Percentiles rank a stretch among this genome's conserved stretches.
phyloP scores from a whole-genome alignment of 2,329 filamentous ascomycete species.

The Ophiosphaerella narmari region DNA sequence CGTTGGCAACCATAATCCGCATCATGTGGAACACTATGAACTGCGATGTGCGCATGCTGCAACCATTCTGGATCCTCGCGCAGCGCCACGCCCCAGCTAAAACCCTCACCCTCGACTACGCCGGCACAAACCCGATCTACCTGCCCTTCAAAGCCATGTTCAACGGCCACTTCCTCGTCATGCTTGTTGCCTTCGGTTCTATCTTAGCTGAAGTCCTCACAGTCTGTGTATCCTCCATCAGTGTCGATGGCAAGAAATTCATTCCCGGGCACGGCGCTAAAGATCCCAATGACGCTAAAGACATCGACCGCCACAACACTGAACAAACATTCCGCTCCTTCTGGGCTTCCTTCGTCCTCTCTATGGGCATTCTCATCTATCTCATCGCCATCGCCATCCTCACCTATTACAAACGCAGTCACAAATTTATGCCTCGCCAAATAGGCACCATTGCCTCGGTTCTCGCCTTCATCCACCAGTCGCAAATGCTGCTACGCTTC shows the following conservation, averaged over 20 bases:
- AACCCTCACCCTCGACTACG: slow-evolving; percentile 73
- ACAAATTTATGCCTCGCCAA: slow-evolving; percentile 76
- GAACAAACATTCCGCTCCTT: slow-evolving; percentile 62
- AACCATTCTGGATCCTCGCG: slow-evolving; percentile 74
- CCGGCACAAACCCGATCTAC: slow-evolving; percentile 70
- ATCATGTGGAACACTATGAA: slow-evolving; percentile 71
- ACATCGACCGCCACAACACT: slow-evolving; percentile 35
- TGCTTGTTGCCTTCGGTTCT: slow-evolving; percentile 71
- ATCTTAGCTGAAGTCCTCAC: slow-evolving; percentile 75
- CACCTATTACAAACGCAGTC: slow-evolving; percentile 66
- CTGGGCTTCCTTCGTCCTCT: slow-evolving; percentile 66
- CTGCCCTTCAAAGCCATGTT: slow-evolving; percentile 65
- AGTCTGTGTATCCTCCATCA: slow-evolving; percentile 69
- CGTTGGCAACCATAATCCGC: slow-evolving; percentile 68
- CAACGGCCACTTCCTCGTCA: slow-evolving; percentile 68
- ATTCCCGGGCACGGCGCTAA: slow-evolving; percentile 41
- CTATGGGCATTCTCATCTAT: slow-evolving; percentile 67
- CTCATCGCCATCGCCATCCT: slow-evolving; percentile 63
- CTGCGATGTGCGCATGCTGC: slow-evolving; percentile 71
- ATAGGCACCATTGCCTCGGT: slow-evolving; percentile 78
- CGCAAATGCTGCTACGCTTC: slow-evolving; percentile 78
- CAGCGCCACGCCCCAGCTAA: slow-evolving; percentile 67
- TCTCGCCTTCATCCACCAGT: slow-evolving; percentile 78
- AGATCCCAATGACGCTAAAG: slow-evolving; percentile 13
- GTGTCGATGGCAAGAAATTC: slow-evolving; percentile 67